Conservation (phyloP, 2,329 filamentous ascomycete species). For the Didymella segeticola region DNA sequence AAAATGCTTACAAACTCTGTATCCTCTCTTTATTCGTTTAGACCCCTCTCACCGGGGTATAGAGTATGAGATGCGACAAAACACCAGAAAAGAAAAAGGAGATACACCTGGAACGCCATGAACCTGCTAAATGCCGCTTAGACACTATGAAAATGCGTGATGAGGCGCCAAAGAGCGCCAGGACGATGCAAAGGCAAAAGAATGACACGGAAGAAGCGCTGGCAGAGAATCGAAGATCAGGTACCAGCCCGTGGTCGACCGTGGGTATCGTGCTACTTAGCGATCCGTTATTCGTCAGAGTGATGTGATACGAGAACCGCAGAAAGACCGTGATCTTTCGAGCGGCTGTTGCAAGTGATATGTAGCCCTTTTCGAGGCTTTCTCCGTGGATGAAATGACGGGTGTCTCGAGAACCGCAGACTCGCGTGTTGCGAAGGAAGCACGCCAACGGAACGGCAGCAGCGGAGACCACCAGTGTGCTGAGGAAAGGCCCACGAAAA, state of each 20-base stretch:
- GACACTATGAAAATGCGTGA: not conserved
- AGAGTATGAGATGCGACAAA: conserved; percentile 1
- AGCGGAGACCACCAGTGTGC: not conserved
- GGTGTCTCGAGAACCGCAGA: not conserved
- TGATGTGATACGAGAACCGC: not conserved
- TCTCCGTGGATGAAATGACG: no score
- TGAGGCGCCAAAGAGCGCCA: conserved; percentile 2
- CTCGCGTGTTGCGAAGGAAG: not conserved
- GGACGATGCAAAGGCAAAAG: not conserved
- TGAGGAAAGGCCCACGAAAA: not conserved
- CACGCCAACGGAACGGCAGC: not conserved
- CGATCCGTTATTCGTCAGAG: conserved; percentile 11
- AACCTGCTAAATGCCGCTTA: conserved; percentile 13
- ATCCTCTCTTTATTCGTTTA: not conserved
- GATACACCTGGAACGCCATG: conserved; percentile 2
- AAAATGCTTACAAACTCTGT: not conserved
- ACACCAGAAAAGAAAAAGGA: not conserved
- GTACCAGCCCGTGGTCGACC: conserved; percentile 26
- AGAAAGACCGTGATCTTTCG: not conserved
- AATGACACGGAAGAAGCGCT: conserved; percentile 12
- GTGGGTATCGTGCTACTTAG: conserved; percentile 25
- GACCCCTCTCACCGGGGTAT: conserved; percentile 10
- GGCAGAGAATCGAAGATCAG: conserved; percentile 9
- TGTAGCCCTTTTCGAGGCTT: not conserved
- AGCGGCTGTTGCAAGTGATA: not conserved